Conservation (phyloP, 73 alveolate species). For the Paramecium pentaurelia region DNA sequence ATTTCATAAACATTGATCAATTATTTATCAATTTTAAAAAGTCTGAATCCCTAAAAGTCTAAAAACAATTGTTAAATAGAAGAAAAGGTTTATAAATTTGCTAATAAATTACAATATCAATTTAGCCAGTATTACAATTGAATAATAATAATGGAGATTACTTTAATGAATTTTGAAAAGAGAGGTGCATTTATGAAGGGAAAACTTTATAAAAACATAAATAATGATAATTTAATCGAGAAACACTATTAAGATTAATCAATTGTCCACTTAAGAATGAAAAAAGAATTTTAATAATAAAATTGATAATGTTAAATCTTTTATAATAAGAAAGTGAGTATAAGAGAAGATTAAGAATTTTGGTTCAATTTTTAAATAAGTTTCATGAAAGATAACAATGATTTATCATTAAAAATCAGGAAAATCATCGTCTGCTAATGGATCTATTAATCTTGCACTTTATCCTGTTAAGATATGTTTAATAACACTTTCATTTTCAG, state of each 20-base stretch:
- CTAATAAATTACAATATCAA: background rate
- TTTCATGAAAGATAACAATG: background rate
- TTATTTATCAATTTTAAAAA: too few relatives aligned
- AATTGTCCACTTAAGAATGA: background rate
- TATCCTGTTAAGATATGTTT: conserved; percentile 55
- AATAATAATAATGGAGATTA: background rate
- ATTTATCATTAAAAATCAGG: conserved; percentile 45
- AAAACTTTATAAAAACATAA: too few relatives aligned
- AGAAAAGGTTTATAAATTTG: background rate
- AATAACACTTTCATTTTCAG: conserved; percentile 57
- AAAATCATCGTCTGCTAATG: conserved; percentile 52
- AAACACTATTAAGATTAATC: background rate
- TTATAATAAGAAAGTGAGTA: background rate
- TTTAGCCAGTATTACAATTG: background rate
- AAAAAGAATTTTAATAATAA: background rate
- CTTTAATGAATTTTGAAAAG: background rate
- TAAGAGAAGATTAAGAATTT: background rate
- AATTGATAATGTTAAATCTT: background rate
- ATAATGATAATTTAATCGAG: background rate
- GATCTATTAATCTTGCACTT: conserved; percentile 50
- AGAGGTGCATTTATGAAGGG: background rate
- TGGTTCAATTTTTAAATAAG: background rate
- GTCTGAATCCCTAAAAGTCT: background rate
- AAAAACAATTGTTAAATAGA: background rate
- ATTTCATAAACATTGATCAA: background rate